Evolutionary conservation across 2,329 filamentous ascomycete genomes (phyloP), one percentile per base, ranked within the genome.

Genomic region (Diplodia corticola): DNA sequence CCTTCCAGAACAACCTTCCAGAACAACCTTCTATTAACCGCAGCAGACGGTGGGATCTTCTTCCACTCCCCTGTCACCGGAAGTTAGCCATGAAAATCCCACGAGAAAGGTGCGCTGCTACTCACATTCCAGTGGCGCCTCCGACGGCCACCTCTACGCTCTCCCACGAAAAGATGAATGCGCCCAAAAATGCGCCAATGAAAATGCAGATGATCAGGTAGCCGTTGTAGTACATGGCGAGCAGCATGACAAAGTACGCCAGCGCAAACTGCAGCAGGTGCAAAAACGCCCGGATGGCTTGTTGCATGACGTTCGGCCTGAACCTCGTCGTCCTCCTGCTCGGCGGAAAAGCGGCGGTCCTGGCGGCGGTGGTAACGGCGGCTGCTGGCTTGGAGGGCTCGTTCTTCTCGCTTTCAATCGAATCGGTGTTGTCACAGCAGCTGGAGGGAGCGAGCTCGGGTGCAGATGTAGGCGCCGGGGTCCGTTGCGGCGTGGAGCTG

Each of bases 121-220:
- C 57, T 61, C 48, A 61, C 53, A 57, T 57, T 28, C 53, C 53
- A 10, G 7, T 51, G 4, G 37, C 37, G 12, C 28, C 59, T 12
- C 44, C 59, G 3, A 51, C 33, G 12, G 46, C 30, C 9, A 65
- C 50, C 24, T 65, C 63, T n/a, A 65, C 63, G 54, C 64, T 65
- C 30, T 91, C 89, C 89, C 90, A 93, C 33, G 88, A 85, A 74
- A 92, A 94, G 67, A 91, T 73, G 69, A 93, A 91, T 13, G 85
- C 83, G 17, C 91, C 92, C 5, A 93, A 66, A 69, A 87, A 92
- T 0, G 89, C 87, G 1, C 92, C 92, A 65, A 94, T 85, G 69
- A 94, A 86, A 75, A 95, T 92, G 70, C 88, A 91, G 67, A 94
- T 89, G 75, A 95, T 91, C 69, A 95, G 84, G 77, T 92, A 95